These are phyloP conservation scores for Ailanthus altissimus DNA, from an alignment of 345 rosid genomes.

Conservation along the genomic window DNA sequence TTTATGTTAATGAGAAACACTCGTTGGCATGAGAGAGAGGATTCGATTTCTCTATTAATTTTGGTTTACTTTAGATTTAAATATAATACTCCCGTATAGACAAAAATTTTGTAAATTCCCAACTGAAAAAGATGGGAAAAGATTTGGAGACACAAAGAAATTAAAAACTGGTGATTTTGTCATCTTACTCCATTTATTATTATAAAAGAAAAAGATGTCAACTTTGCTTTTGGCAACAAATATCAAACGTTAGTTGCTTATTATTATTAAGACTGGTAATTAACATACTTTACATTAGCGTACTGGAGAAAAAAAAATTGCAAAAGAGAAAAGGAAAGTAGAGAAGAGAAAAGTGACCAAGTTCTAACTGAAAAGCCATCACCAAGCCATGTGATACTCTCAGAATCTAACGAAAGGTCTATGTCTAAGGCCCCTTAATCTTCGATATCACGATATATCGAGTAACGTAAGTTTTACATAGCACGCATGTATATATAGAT, in stretches of 20 bases:
- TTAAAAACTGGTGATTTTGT: too few species aligned
- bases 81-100: too few species aligned
- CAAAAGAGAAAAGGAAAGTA: neutral
- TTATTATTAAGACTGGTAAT: neutral
- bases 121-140: too few species aligned
- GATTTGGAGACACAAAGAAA: too few species aligned
- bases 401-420: slow-evolving; percentile 6
- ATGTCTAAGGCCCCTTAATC: neutral
- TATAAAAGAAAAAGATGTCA: neutral
- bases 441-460: slow-evolving; percentile 16
- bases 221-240: neutral
- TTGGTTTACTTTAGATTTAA: too few species aligned
- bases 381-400: slow-evolving; percentile 28
- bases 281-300: neutral
- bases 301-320: neutral
- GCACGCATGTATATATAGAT: too few species aligned
- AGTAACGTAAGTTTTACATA: neutral
- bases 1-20: too few species aligned
- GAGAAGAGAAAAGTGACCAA: slow-evolving; percentile 12
- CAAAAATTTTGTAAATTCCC: too few species aligned
- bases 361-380: slow-evolving; percentile 21
- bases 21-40: too few species aligned
- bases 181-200: too few species aligned
- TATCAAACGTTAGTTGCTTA: neutral
- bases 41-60: too few species aligned